A percentile compares a stretch with the other conserved stretches of the same genome.
phyloP scores from a whole-genome alignment of 2,329 filamentous ascomycete species.

The Aspergillus sp. region DNA sequence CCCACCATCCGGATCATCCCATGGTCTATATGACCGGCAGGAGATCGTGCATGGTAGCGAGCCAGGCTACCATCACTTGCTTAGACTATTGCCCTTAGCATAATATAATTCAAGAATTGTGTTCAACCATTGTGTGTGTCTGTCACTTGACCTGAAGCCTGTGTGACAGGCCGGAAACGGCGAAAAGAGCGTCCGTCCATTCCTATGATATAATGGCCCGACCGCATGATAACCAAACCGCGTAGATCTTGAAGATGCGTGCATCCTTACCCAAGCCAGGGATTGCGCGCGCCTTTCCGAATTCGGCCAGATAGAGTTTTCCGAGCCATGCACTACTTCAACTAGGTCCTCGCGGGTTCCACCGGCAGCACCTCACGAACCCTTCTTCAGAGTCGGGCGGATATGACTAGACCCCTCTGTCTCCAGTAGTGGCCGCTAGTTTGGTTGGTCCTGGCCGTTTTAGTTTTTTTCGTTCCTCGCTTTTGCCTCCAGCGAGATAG shows the following conservation, averaged over 20 bases:
- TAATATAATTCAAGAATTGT: too few relatives aligned
- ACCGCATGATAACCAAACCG: slow-evolving; percentile 1
- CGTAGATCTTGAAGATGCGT: neutral
- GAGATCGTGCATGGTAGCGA: slow-evolving; percentile 6
- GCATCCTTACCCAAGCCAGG: slow-evolving; percentile 8
- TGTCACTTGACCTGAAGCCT: too few relatives aligned
- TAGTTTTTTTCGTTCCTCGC: neutral
- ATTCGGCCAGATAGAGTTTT: slow-evolving; percentile 24
- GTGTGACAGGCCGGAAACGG: neutral
- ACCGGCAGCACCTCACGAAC: slow-evolving; percentile 11
- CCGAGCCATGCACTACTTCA: slow-evolving; percentile 15
- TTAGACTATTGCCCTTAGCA: neutral
- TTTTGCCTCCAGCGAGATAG: neutral
- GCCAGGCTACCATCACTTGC: neutral
- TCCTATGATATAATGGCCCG: neutral
- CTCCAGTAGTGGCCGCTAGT: slow-evolving; percentile 9
- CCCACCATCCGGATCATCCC: neutral
- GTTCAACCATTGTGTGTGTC: too few relatives aligned
- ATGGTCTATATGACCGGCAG: neutral
- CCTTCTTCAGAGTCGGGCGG: slow-evolving; percentile 12
- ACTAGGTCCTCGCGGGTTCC: slow-evolving; percentile 6
- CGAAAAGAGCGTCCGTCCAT: neutral
- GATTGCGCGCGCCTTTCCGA: slow-evolving; percentile 16
- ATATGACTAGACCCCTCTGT: neutral
- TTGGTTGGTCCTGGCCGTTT: neutral